Evolutionary conservation across 768 basidiomycete genomes (phyloP).

Genomic region (Panaeolus papilionaceus): DNA sequence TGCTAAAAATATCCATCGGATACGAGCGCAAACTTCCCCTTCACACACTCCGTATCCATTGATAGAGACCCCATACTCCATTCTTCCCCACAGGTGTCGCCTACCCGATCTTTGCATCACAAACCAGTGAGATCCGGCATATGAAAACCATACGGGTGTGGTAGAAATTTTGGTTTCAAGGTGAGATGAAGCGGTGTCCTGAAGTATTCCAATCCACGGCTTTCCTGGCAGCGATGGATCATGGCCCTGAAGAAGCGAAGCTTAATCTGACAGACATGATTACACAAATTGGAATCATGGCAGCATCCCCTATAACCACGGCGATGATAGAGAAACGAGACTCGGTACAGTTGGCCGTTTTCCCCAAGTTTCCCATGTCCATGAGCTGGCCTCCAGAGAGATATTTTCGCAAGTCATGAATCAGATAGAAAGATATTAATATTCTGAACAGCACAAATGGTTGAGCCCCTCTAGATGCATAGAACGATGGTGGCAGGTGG

Average conservation of each 20-base stretch:
- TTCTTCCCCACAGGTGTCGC: conserved; percentile 5
- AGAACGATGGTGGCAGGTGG: neutral
- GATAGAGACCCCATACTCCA: conserved; percentile 9
- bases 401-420: neutral
- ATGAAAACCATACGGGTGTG: neutral
- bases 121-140: neutral
- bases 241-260: conserved; percentile 2
- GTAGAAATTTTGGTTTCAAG: neutral
- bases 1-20: neutral
- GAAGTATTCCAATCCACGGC: neutral
- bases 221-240: neutral
- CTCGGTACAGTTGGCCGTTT: neutral
- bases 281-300: neutral
- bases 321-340: neutral
- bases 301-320: neutral
- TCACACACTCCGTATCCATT: conserved; percentile 8
- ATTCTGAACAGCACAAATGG: neutral
- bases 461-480: neutral
- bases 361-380: neutral
- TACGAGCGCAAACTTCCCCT: neutral
- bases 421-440: neutral
- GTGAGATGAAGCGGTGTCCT: neutral
- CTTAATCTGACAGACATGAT: conserved; percentile 6
- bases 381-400: neutral
- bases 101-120: neutral